Percentiles rank a stretch among this genome's conserved stretches.
These are phyloP conservation scores for Ceratobasidium sp. DNA, from an alignment of 1,284 basidiomycete species.

Conservation along the genomic window DNA sequence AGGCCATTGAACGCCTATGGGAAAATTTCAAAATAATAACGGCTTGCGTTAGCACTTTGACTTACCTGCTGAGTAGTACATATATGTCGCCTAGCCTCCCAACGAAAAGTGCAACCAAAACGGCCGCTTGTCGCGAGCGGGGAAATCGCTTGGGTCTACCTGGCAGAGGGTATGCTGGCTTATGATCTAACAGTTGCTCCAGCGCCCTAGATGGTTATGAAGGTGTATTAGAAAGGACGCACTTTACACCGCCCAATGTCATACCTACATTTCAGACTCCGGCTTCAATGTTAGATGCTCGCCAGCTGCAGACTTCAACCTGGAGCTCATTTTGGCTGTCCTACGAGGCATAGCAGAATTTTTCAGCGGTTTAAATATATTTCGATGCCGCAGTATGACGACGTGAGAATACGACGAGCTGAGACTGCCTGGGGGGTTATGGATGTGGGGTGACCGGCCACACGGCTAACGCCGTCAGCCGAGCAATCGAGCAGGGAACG, in stretches of 20 bases:
- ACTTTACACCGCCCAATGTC: background rate
- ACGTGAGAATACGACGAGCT: conserved; percentile 20
- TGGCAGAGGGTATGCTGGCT: conserved; percentile 26
- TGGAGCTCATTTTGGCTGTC: conserved; percentile 7
- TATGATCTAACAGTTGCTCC: conserved; percentile 17
- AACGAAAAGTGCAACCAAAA: conserved; percentile 80
- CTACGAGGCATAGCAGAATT: conserved; percentile 15
- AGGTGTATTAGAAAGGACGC: background rate
- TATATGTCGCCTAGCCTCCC: conserved; percentile 82
- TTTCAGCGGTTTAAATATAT: background rate
- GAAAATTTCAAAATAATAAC: background rate
- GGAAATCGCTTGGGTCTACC: conserved; percentile 50
- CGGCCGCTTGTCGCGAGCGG: conserved; percentile 67
- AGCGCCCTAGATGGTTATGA: background rate
- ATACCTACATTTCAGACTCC: conserved; percentile 35
- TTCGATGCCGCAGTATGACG: background rate
- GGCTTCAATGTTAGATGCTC: conserved; percentile 29
- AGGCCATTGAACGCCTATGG: conserved; percentile 68
- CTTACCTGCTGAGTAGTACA: conserved; percentile 77
- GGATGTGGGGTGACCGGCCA: conserved; percentile 16
- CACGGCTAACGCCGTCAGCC: conserved; percentile 12
- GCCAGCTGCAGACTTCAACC: conserved; percentile 23
- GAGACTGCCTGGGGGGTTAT: background rate
- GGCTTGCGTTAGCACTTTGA: background rate
- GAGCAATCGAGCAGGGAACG: conserved; percentile 16